Conservation (phyloP, 352 stramenopile species). For the Globisporangium camurandrum region DNA sequence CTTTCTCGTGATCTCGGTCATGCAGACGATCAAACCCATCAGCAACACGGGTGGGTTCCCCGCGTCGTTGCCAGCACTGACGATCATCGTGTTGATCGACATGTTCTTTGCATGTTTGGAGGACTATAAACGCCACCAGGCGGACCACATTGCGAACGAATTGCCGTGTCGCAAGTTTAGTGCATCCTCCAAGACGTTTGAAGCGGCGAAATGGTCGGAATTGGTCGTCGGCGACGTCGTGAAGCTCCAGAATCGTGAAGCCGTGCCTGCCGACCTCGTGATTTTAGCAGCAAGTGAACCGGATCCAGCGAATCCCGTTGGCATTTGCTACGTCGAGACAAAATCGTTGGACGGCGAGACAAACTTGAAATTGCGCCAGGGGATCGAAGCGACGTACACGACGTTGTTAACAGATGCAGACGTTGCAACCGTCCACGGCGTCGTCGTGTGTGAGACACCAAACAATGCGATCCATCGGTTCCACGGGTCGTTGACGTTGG, state of each 20-base stretch:
- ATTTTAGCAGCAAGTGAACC: constrained; percentile 81
- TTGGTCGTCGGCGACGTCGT: constrained; percentile 88
- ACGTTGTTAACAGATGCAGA: constrained; percentile 37
- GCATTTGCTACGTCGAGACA: constrained; percentile 90
- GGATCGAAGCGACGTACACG: constrained; percentile 72
- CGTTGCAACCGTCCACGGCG: constrained; percentile 43
- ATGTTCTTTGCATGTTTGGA: constrained; percentile 90
- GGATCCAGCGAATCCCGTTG: constrained; percentile 47
- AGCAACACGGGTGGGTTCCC: constrained; percentile 90
- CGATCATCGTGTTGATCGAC: constrained; percentile 90
- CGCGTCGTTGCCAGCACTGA: constrained; percentile 85
- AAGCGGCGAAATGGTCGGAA: constrained; percentile 58
- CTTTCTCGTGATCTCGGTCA: constrained; percentile 89
- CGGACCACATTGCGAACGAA: constrained; percentile 84
- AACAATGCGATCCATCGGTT: constrained; percentile 91
- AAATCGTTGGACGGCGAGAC: constrained; percentile 92
- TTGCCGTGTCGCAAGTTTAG: constrained; percentile 49
- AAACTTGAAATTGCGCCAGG: constrained; percentile 88
- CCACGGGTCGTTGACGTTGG: constrained; percentile 73
- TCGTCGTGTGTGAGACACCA: constrained; percentile 71
- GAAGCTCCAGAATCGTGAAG: constrained; percentile 83
- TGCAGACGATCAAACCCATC: constrained; percentile 89
- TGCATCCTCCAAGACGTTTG: constrained; percentile 31
- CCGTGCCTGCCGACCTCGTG: constrained; percentile 82
- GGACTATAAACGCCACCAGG: constrained; percentile 86